Percentiles rank a stretch among this genome's conserved stretches.
phyloP scores from a whole-genome alignment of 2,329 filamentous ascomycete genomes.

The Phoma sp. region DNA sequence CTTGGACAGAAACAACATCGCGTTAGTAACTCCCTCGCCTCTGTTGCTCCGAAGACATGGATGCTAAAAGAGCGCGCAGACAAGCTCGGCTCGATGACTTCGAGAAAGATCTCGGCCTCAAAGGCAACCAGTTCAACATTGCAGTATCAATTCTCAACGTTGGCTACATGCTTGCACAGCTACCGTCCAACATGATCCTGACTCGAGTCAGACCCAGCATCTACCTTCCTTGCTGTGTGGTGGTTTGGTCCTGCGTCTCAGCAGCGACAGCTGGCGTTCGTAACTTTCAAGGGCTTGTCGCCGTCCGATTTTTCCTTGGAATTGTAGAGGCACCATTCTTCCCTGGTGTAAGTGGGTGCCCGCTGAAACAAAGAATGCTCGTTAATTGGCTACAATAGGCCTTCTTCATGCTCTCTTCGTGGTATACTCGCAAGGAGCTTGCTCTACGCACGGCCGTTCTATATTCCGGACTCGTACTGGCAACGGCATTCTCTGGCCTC shows the following conservation, averaged over 20 bases:
- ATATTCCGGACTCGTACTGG: constrained; percentile 11
- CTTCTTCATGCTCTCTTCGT: constrained; percentile 66
- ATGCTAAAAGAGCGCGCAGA: background rate
- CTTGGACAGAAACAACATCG: constrained; percentile 20
- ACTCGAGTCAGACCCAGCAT: constrained; percentile 38
- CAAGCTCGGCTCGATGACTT: constrained; percentile 65
- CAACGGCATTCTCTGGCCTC: constrained; percentile 17
- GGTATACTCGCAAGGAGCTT: constrained; percentile 64
- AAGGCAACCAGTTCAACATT: constrained; percentile 35
- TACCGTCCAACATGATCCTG: constrained; percentile 55
- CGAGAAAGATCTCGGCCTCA: constrained; percentile 55
- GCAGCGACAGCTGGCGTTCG: constrained; percentile 33
- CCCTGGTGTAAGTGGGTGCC: constrained; percentile 55
- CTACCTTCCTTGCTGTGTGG: constrained; percentile 40
- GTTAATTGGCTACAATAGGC: no score
- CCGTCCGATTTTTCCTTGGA: constrained; percentile 37
- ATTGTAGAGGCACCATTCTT: constrained; percentile 55
- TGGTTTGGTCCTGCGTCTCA: constrained; percentile 41
- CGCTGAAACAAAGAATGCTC: no score
- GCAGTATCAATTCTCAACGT: constrained; percentile 47
- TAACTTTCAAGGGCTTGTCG: constrained; percentile 38
- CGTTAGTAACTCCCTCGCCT: background rate
- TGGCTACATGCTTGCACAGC: constrained; percentile 33
- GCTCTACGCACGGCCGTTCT: constrained; percentile 21
- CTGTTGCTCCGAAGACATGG: background rate